Conservation (phyloP, 2,329 filamentous ascomycete species). For the Pseudogymnoascus sp. region DNA sequence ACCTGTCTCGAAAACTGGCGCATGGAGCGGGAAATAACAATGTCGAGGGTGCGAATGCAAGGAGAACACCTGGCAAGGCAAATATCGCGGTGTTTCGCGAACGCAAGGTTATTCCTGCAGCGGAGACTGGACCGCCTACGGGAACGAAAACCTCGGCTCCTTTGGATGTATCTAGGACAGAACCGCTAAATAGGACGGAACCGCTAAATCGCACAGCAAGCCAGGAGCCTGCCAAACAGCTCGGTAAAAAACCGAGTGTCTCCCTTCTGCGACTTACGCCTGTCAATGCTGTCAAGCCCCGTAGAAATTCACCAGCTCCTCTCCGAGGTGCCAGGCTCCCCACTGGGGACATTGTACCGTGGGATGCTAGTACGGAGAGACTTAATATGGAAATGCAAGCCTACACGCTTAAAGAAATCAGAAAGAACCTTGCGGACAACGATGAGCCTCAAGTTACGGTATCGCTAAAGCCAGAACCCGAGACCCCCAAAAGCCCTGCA, state of each 20-base stretch:
- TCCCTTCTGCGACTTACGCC: neutral
- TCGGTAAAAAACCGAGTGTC: neutral
- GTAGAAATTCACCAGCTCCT: conserved; percentile 16
- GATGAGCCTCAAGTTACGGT: conserved; percentile 19
- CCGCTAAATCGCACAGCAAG: conserved; percentile 16
- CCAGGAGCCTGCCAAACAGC: conserved; percentile 34
- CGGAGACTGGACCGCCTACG: neutral
- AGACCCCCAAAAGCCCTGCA: conserved; percentile 14
- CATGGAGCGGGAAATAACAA: conserved; percentile 26
- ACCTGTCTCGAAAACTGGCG: conserved; percentile 41
- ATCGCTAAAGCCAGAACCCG: conserved; percentile 6
- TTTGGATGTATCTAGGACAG: neutral
- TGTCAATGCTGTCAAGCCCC: conserved; percentile 6
- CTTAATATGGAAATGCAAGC: conserved; percentile 47
- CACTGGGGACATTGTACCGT: conserved; percentile 31
- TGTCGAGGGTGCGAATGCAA: neutral
- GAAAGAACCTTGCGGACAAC: conserved; percentile 36
- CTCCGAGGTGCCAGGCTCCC: conserved; percentile 16
- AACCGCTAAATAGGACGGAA: conserved; percentile 9
- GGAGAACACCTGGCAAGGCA: neutral
- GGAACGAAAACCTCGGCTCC: neutral
- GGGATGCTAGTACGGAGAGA: conserved; percentile 30
- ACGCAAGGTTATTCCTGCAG: conserved; percentile 6
- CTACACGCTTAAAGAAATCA: conserved; percentile 51
- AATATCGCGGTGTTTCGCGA: conserved; percentile 5